phyloP scores from a whole-genome alignment of 371 early-diverging fungal species.

The Mortierella polycephala region DNA sequence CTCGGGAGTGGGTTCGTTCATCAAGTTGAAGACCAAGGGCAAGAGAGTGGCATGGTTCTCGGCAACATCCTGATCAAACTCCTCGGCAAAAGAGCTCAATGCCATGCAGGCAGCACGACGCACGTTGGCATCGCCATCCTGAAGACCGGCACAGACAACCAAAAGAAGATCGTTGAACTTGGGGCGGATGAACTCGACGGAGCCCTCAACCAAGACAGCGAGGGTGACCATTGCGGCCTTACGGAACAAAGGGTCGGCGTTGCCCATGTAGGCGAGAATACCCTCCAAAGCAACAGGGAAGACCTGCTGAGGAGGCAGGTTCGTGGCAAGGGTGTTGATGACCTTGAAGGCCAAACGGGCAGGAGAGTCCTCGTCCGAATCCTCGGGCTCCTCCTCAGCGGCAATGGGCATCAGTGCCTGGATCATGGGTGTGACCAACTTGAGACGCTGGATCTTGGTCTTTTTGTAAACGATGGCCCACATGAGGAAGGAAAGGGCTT shows the following conservation, averaged over 20 bases:
- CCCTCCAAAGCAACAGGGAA: slow-evolving; percentile 81
- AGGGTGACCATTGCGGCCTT: slow-evolving; percentile 92
- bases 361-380: slow-evolving; percentile 86
- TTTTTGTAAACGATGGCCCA: slow-evolving; percentile 84
- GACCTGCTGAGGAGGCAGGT: slow-evolving; percentile 89
- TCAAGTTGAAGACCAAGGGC: slow-evolving; percentile 83
- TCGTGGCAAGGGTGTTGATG: slow-evolving; percentile 78
- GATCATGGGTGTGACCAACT: slow-evolving; percentile 80
- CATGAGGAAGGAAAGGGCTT: slow-evolving; percentile 86
- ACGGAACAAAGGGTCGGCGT: slow-evolving; percentile 73
- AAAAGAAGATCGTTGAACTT: slow-evolving; percentile 79
- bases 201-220: slow-evolving; percentile 85
- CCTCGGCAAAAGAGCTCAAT: slow-evolving; percentile 83
- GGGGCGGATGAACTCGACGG: slow-evolving; percentile 83
- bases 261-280: slow-evolving; percentile 81
- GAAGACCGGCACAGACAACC: slow-evolving; percentile 78
- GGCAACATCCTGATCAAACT: slow-evolving; percentile 81
- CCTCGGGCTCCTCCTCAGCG: slow-evolving; percentile 81
- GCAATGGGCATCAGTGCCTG: slow-evolving; percentile 83
- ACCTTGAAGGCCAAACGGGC: slow-evolving; percentile 77
- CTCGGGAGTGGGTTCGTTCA: slow-evolving; percentile 76
- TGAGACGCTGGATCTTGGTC: slow-evolving; percentile 81
- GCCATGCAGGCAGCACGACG: slow-evolving; percentile 91
- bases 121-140: slow-evolving; percentile 80
- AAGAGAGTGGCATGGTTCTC: slow-evolving; percentile 80